Evolutionary conservation across 176 grass and related monocot species (phyloP).

Genomic region (Paspalum notatum): DNA sequence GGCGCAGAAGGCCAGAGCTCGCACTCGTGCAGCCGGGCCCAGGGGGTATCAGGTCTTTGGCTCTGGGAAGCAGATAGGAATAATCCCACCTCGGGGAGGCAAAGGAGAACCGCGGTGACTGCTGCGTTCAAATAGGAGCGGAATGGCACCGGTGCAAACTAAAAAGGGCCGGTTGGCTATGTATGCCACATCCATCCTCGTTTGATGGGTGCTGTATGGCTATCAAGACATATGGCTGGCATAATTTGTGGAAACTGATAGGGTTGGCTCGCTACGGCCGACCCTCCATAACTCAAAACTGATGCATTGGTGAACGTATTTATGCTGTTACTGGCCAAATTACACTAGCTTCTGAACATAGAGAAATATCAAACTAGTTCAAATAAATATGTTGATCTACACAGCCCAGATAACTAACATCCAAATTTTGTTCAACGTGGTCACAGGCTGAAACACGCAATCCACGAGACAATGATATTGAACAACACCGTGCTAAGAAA

Average conservation of each 20-base stretch:
- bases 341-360: no score
- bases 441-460: no score
- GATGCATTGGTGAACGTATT: no score
- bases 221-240: slow-evolving; percentile 99
- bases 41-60: not conserved
- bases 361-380: no score
- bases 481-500: no score
- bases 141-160: accelerated
- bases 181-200: slow-evolving; percentile 82
- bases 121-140: slow-evolving; percentile 1
- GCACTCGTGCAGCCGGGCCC: not conserved
- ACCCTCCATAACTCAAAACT: slow-evolving; percentile 35
- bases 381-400: no score
- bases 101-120: no score
- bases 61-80: not conserved
- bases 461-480: no score
- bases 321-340: no score
- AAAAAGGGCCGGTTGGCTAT: slow-evolving; percentile 88
- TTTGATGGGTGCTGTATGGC: slow-evolving; percentile 90
- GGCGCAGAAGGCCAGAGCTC: not conserved
- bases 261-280: slow-evolving; percentile 88
- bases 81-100: slow-evolving; percentile 44
- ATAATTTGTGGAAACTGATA: slow-evolving; percentile 69
- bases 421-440: no score
- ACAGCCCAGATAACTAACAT: no score